Percentiles rank a stretch among this genome's conserved stretches.
These are phyloP conservation scores for Citrullus colocynthis DNA, from an alignment of 306 rosid genomes.

Conservation along the genomic window DNA sequence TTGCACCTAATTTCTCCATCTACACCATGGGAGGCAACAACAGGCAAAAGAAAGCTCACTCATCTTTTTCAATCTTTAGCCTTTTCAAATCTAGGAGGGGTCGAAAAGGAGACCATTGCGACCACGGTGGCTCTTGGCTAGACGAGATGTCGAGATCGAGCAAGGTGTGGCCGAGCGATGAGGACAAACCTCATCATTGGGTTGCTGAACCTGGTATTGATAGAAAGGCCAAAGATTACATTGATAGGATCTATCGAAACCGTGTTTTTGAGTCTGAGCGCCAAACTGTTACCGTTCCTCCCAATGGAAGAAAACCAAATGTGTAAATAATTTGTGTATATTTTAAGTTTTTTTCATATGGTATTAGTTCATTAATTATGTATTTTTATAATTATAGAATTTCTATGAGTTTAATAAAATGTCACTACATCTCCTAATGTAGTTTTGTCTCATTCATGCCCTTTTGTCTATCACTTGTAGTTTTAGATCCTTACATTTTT, in stretches of 20 bases:
- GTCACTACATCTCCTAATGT: too few relatives aligned
- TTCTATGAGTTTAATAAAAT: too few relatives aligned
- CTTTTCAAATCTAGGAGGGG: conserved; percentile 9
- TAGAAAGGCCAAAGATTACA: conserved; percentile 41
- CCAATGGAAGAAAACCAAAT: neutral
- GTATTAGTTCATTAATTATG: too few relatives aligned
- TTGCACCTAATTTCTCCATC: neutral
- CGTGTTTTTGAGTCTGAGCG: conserved; percentile 27
- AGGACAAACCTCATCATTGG: conserved; percentile 42
- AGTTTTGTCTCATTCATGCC: too few relatives aligned
- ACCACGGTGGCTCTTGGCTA: neutral
- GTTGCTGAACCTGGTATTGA: conserved; percentile 65
- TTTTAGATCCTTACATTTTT: too few relatives aligned
- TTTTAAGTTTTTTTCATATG: neutral
- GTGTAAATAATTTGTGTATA: neutral
- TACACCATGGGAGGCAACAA: neutral
- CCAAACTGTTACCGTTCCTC: conserved; percentile 27
- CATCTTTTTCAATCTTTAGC: conserved; percentile 5
- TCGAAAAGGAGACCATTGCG: conserved; percentile 10
- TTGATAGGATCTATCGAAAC: conserved; percentile 31
- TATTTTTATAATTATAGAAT: too few relatives aligned
- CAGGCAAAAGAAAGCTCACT: too few relatives aligned
- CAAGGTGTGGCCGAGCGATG: conserved; percentile 68
- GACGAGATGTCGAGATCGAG: conserved; percentile 22
- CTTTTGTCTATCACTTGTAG: too few relatives aligned